Base-by-base conservation (phyloP, 2,329 filamentous ascomycete genomes). In the Fonsecaea monophora region DNA sequence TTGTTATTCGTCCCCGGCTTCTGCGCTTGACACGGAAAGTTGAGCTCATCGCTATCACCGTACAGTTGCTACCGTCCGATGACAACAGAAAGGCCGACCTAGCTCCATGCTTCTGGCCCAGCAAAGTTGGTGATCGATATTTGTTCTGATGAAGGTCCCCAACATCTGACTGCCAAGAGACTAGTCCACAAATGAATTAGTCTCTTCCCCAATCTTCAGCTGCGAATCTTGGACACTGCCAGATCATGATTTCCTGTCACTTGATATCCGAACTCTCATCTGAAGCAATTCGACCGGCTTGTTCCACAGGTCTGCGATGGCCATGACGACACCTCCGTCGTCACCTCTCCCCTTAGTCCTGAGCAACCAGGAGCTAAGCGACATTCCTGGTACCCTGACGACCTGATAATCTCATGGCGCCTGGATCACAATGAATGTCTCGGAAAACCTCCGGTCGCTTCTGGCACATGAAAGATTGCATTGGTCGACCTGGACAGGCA, bases 1-100 rank as follows among this genome's bases (percentile, higher is more conserved):
- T 35, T 37, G 32, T 13, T 40, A 15, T 34, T 37, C 45, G 21
- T 40, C 59, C 53, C 50, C 45, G 21, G n/a, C 59, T 45, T 53
- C 59, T 53, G 12, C 32, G 18, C 45, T 50, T 10, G 18, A 6
- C 25, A 15, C 18, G 21, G 8, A 50, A 13, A 25, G 9, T 4
- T 21, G 9, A 12, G 45, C 45, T 50, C 45, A 50, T 50, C 21
- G 45, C 45, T 50, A 50, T 50, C 45, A 1, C 25, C 45, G 12
- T 18, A 18, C 18, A 50, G 21, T 5, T 9, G 3, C 25, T 10
- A 50, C 45, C 18, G 18, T 50, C 45, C 15, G 9, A 50, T 10
- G 15, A 21, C 21, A 12, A 30, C 45, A 50, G 21, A 15, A 50
- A 4, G 45, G 12, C 45, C 45, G 45, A 50, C 21, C 25, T 15